Base-by-base conservation (phyloP, 352 stramenopile genomes). In the Aphanomyces astaci region DNA sequence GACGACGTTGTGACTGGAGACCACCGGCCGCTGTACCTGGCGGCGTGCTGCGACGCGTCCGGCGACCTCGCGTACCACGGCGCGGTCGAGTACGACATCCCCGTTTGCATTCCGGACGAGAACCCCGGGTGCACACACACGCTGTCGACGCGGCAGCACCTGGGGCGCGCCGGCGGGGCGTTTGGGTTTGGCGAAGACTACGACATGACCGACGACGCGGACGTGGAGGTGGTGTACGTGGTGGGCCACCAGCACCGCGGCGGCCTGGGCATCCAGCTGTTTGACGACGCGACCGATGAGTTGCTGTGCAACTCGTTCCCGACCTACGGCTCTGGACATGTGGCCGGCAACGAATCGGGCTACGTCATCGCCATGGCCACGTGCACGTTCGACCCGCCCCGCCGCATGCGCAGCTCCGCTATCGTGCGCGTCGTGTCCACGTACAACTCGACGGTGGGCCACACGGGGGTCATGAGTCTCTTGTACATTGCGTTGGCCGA, bases 21-120 rank as follows among this genome's bases (percentile, higher is more conserved):
- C 56, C 81, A n/a, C n/a, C n/a, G 79, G 15, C 74, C 77, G 36
- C 69, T 92, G 52, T 89, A 88, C 71, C 67, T 90, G 19, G 80
- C 81, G 7, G 79, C 78, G 15, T 92, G 84, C 67, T 92, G 84
- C 53, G 84, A 92, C 33, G 84, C 82, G 1, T 82, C 82, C 4
- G 82, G 82, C 11, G 77, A 81, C 66, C 66, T 89, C 11, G 63
- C 71, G 2, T 71, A 84, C 69, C 82, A 85, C 66, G 84, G 84
- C 28, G 90, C 90, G 66, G 66, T 92, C 24, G 84, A 92, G 72
- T 92, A 92, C 72, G 82, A 92, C 68, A 76, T 92, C 24, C 84
- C 84, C 0, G 31, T 72, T 45, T 92, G 84, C 56, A 75, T 90
- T 64, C 79, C 75, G 4, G 78, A 78, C 55, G 75, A 78, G 9